These are phyloP conservation scores for Phaeoacremonium minimum DNA, from an alignment of 2,329 filamentous ascomycete genomes.

Conservation along the genomic window DNA sequence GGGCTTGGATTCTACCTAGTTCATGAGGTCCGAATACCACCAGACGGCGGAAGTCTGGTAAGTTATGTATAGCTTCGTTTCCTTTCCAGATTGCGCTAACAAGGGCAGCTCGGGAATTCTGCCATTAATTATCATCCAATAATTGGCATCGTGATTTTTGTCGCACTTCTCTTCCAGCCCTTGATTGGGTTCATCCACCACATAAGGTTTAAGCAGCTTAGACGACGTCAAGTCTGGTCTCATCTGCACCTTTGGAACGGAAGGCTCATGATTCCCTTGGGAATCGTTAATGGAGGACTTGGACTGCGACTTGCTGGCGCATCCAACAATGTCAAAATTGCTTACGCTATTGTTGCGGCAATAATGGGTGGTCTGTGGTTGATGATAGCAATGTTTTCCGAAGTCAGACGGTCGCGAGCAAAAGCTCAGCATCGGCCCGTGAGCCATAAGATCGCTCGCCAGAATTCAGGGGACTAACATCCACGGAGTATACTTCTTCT, in stretches of 20 bases:
- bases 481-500: too few species aligned
- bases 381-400: constrained; percentile 21
- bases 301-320: constrained; percentile 32
- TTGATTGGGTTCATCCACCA: constrained; percentile 38
- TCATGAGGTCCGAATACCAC: constrained; percentile 20
- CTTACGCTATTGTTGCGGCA: constrained; percentile 32
- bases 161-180: constrained; percentile 33
- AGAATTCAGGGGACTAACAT: too few species aligned
- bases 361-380: constrained; percentile 33
- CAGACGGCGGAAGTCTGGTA: neutral
- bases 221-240: constrained; percentile 33
- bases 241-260: constrained; percentile 38
- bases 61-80: neutral
- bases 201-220: constrained; percentile 26
- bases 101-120: constrained; percentile 21
- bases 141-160: constrained; percentile 38
- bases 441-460: too few species aligned
- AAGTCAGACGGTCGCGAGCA: constrained; percentile 21
- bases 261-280: constrained; percentile 30
- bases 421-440: too few species aligned
- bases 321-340: constrained; percentile 17
- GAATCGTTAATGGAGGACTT: constrained; percentile 40
- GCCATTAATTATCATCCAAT: constrained; percentile 37
- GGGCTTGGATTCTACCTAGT: constrained; percentile 38
- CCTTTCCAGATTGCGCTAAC: constrained; percentile 1